A percentile compares a stretch with the other conserved stretches of the same genome.
These are phyloP conservation scores for Hymenoscyphus repandus DNA, from an alignment of 2,329 filamentous ascomycete genomes.

Conservation along the genomic window DNA sequence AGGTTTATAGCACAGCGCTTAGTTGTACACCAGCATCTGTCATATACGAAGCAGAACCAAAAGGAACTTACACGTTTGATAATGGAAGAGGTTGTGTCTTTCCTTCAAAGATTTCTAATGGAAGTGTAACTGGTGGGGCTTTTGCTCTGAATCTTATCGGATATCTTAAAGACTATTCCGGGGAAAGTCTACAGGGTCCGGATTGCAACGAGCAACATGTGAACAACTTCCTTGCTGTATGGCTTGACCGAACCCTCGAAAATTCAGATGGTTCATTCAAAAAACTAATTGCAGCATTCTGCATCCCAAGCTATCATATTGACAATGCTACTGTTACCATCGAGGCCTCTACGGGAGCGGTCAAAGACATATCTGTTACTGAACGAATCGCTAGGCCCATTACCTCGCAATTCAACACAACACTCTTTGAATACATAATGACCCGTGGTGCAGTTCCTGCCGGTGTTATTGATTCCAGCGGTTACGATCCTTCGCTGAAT, in stretches of 20 bases:
- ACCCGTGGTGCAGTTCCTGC: constrained; percentile 20
- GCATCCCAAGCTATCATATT: constrained; percentile 40
- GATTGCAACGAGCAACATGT: constrained; percentile 31
- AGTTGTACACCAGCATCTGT: constrained; percentile 34
- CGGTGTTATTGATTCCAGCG: too few species aligned
- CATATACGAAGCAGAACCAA: not conserved
- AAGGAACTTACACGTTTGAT: constrained; percentile 26
- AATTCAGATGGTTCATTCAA: not conserved
- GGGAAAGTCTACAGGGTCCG: constrained; percentile 31
- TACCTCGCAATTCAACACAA: constrained; percentile 33
- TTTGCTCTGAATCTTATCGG: too few species aligned
- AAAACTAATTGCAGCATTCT: constrained; percentile 37
- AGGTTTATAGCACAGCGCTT: constrained; percentile 34
- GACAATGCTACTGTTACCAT: constrained; percentile 41
- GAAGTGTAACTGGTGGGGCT: too few species aligned
- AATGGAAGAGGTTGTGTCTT: constrained; percentile 37
- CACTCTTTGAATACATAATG: constrained; percentile 34
- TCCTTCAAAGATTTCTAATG: too few species aligned
- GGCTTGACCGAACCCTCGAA: constrained; percentile 9
- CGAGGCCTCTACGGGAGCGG: constrained; percentile 14
- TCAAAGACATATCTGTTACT: not conserved
- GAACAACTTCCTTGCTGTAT: constrained; percentile 37
- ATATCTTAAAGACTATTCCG: constrained; percentile 31
- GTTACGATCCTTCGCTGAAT: too few species aligned
- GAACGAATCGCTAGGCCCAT: constrained; percentile 21